Conservation (phyloP, 345 rosid genomes). For the Rhodomyrtus tomentosa region DNA sequence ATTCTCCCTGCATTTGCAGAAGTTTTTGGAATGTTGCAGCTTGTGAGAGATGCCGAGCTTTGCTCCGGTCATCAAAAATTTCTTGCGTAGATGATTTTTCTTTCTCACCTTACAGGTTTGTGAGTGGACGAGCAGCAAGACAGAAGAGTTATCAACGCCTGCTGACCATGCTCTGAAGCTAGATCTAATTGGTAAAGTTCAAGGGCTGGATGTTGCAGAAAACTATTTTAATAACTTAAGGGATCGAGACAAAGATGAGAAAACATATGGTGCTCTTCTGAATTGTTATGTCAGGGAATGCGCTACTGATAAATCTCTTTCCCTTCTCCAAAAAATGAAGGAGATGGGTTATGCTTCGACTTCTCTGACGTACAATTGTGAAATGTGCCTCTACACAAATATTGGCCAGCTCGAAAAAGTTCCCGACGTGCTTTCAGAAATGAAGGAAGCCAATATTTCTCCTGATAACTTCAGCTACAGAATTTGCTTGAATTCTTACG, state of each 20-base stretch:
- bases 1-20: background rate
- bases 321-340: conserved; percentile 54
- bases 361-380: conserved; percentile 50
- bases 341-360: conserved; percentile 45
- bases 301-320: conserved; percentile 41
- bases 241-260: conserved; percentile 49
- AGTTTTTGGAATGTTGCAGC: background rate
- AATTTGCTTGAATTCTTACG: conserved; percentile 56
- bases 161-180: conserved; percentile 63
- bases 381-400: conserved; percentile 71
- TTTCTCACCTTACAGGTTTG: conserved; percentile 37
- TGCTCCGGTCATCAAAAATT: background rate
- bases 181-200: conserved; percentile 68
- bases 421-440: conserved; percentile 42
- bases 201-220: conserved; percentile 55
- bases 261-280: conserved; percentile 82
- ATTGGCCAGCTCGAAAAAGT: conserved; percentile 42
- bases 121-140: conserved; percentile 64
- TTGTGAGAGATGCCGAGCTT: background rate
- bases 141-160: conserved; percentile 36
- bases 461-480: conserved; percentile 77
- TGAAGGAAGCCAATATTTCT: conserved; percentile 43
- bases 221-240: conserved; percentile 39
- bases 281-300: conserved; percentile 61
- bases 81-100: background rate